phyloP scores from a whole-genome alignment of 2,329 filamentous ascomycete species.

The Penicillium palitans region DNA sequence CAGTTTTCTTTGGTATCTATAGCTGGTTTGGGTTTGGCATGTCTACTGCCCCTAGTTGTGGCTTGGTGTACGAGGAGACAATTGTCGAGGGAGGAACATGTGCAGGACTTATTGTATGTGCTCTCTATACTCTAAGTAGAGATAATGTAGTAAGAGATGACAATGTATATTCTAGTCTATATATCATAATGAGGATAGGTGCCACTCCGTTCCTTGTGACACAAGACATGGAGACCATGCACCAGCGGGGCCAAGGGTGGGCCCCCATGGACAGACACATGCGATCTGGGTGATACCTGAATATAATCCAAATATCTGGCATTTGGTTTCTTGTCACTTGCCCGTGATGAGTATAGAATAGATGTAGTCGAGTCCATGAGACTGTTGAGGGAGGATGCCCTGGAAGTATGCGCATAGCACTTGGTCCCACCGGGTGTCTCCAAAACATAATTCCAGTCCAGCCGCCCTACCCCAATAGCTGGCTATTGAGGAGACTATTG shows the following conservation, averaged over 20 bases:
- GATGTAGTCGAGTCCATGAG: background rate
- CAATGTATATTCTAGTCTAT: background rate
- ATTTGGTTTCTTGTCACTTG: background rate
- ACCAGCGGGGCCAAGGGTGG: background rate
- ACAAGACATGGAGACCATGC: background rate
- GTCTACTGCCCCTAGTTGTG: too few species aligned
- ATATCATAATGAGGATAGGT: background rate
- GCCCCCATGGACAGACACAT: too few species aligned
- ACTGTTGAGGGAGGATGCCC: background rate
- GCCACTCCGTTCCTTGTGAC: background rate
- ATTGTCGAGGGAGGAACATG: background rate
- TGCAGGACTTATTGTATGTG: background rate
- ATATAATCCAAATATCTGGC: background rate
- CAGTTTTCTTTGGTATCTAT: background rate
- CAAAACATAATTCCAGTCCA: background rate
- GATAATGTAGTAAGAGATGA: background rate
- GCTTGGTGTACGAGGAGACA: background rate
- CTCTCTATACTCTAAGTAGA: background rate
- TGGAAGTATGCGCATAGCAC: background rate
- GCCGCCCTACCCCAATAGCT: background rate
- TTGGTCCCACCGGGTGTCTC: background rate
- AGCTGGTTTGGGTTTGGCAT: background rate
- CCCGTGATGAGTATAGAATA: background rate
- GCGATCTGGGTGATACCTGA: background rate
- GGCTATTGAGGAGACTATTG: background rate